Percentiles rank a stretch among this genome's conserved stretches.
phyloP scores from a whole-genome alignment of 1,284 basidiomycete genomes.

The Trametes pubescens region DNA sequence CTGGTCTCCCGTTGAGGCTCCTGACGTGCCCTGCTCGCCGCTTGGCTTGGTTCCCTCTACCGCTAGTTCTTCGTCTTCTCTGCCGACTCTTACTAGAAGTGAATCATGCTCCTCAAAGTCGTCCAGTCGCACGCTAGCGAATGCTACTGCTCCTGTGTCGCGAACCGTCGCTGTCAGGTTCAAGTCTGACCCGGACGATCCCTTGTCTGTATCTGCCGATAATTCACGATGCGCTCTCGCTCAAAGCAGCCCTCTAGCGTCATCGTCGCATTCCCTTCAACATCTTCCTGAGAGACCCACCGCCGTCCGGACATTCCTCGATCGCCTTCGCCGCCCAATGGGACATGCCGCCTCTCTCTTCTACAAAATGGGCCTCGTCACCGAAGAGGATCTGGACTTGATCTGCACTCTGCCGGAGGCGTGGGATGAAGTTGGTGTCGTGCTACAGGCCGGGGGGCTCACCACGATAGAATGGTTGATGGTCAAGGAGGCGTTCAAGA shows the following conservation, averaged over 20 bases:
- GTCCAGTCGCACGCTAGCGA: constrained; percentile 15
- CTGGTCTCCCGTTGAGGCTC: constrained; percentile 17
- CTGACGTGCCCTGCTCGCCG: not conserved
- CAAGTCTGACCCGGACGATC: constrained; percentile 21
- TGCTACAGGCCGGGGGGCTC: constrained; percentile 22
- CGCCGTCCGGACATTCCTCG: constrained; percentile 21
- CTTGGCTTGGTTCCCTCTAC: not conserved
- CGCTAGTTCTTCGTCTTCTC: not conserved
- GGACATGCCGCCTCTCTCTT: constrained; percentile 26
- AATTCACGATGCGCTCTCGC: not conserved
- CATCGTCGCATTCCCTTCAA: not conserved
- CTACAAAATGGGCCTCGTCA: constrained; percentile 26
- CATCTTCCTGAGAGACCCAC: not conserved
- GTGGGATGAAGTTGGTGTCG: constrained; percentile 28
- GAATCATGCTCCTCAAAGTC: constrained; percentile 14
- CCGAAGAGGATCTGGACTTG: constrained; percentile 25
- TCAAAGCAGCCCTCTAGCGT: not conserved
- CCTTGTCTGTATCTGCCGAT: not conserved
- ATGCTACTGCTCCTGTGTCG: not conserved
- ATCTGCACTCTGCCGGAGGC: constrained; percentile 29
- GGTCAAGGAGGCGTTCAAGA: constrained; percentile 32
- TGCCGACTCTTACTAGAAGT: not conserved
- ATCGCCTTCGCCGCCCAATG: constrained; percentile 25
- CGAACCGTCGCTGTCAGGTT: not conserved
- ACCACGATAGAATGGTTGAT: constrained; percentile 32